Percentiles rank a stretch among this genome's conserved stretches.
phyloP scores from a whole-genome alignment of 2,329 filamentous ascomycete species.

The Ophiocordyceps robertsii region DNA sequence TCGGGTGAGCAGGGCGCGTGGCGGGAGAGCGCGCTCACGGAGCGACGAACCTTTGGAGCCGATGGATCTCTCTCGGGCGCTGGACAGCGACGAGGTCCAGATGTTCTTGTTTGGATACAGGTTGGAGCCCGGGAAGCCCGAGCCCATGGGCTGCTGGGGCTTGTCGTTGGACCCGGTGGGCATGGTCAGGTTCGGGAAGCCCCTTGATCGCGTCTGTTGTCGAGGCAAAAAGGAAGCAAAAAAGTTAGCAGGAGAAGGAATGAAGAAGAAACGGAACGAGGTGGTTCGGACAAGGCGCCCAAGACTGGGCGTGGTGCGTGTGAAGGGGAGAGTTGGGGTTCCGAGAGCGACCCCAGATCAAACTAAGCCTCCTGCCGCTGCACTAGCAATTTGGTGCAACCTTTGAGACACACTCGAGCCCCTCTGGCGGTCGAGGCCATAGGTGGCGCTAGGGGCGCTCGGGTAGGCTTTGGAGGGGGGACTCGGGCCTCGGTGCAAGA shows the following conservation, averaged over 20 bases:
- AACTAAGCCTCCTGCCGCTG: conserved; percentile 13
- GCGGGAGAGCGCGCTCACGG: neutral
- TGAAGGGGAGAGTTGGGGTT: conserved; percentile 3
- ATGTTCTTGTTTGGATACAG: conserved; percentile 22
- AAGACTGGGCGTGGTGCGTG: conserved; percentile 3
- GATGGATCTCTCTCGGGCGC: conserved; percentile 26
- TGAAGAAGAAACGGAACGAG: neutral
- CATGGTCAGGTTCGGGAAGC: conserved; percentile 25
- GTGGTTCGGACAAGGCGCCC: neutral
- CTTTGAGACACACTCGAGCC: conserved; percentile 21
- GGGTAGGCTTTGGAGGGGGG: neutral
- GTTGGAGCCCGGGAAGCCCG: conserved; percentile 19
- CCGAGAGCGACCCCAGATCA: conserved; percentile 10
- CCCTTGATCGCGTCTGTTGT: conserved; percentile 21
- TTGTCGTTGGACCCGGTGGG: conserved; percentile 17
- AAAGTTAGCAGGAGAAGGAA: neutral
- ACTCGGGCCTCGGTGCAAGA: neutral
- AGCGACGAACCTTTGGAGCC: conserved; percentile 32
- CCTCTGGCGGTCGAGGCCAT: conserved; percentile 19
- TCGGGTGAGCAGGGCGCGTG: conserved; percentile 5
- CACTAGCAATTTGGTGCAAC: conserved; percentile 18
- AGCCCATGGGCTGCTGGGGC: conserved; percentile 25
- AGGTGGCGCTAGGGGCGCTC: conserved; percentile 2
- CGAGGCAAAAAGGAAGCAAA: conserved; percentile 1
- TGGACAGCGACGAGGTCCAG: conserved; percentile 25